Evolutionary conservation across 139 green algal genomes (phyloP).

Genomic region (Chlamydomonas schloesseri): DNA sequence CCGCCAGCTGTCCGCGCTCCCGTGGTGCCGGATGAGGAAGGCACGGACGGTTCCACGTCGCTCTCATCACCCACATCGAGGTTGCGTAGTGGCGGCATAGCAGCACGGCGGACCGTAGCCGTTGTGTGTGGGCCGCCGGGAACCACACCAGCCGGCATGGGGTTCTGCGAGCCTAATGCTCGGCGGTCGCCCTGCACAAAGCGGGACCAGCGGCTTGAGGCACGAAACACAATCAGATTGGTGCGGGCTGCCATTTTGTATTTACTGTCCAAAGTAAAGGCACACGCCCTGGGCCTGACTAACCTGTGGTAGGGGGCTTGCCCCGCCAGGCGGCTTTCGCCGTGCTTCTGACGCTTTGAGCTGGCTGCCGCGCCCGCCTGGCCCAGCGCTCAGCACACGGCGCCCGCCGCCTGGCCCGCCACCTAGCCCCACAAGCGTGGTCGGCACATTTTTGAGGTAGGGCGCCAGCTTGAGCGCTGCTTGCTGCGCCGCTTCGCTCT

Average conservation of each 20-base stretch:
- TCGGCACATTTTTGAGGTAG: conserved; percentile 32
- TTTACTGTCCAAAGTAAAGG: too few species aligned
- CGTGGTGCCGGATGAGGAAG: too few species aligned
- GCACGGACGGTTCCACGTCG: conserved; percentile 9
- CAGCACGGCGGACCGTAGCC: neutral
- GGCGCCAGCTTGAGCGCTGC: conserved; percentile 34
- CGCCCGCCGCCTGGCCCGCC: neutral
- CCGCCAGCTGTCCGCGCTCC: neutral
- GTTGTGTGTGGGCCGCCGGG: neutral
- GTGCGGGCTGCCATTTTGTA: too few species aligned
- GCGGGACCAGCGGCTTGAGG: too few species aligned
- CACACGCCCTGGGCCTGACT: too few species aligned
- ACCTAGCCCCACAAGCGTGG: conserved; percentile 8
- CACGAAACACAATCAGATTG: too few species aligned
- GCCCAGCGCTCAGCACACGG: conserved; percentile 29
- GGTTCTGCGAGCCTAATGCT: neutral
- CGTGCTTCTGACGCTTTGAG: conserved; percentile 8
- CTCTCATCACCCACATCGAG: conserved; percentile 50
- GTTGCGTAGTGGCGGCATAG: neutral
- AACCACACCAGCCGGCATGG: neutral
- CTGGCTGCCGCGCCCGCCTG: neutral
- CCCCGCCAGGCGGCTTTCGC: neutral
- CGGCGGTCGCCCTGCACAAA: neutral
- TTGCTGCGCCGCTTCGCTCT: conserved; percentile 32
- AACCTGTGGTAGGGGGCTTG: too few species aligned